Evolutionary conservation across 495 filamentous ascomycete genomes (phyloP).

Genomic region (Aspergillus leporis): DNA sequence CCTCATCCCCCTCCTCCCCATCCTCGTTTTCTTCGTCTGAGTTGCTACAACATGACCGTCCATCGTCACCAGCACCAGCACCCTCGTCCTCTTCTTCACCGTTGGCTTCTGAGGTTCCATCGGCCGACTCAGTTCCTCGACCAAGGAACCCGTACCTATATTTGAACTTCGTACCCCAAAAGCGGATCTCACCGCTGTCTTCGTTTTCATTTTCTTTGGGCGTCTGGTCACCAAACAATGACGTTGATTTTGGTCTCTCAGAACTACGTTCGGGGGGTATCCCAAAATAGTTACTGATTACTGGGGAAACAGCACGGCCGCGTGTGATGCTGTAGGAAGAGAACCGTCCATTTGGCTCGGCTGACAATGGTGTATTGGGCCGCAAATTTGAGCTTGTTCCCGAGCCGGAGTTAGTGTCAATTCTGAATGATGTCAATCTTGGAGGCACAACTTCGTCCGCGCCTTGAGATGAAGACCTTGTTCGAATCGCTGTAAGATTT

Average conservation of each 20-base stretch:
- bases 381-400: conserved; percentile 28
- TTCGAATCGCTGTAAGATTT: conserved; percentile 18
- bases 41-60: conserved; percentile 27
- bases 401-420: conserved; percentile 35
- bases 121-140: conserved; percentile 29
- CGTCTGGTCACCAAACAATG: conserved; percentile 36
- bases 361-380: conserved; percentile 27
- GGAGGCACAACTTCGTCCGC: conserved; percentile 25
- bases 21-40: conserved; percentile 49
- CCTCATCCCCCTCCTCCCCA: conserved; percentile 50
- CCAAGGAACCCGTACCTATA: conserved; percentile 44
- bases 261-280: conserved; percentile 39
- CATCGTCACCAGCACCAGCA: conserved; percentile 37
- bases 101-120: conserved; percentile 30
- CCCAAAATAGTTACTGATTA: conserved; percentile 49
- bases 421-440: conserved; percentile 29
- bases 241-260: conserved; percentile 34
- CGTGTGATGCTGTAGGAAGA: conserved; percentile 43
- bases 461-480: conserved; percentile 32
- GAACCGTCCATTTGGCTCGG: conserved; percentile 28
- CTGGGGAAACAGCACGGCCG: conserved; percentile 39
- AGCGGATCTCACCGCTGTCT: conserved; percentile 59
- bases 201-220: conserved; percentile 47
- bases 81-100: conserved; percentile 37
- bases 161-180: conserved; percentile 60